Conservation (phyloP, 768 basidiomycete species). For the Hericium erinaceus region DNA sequence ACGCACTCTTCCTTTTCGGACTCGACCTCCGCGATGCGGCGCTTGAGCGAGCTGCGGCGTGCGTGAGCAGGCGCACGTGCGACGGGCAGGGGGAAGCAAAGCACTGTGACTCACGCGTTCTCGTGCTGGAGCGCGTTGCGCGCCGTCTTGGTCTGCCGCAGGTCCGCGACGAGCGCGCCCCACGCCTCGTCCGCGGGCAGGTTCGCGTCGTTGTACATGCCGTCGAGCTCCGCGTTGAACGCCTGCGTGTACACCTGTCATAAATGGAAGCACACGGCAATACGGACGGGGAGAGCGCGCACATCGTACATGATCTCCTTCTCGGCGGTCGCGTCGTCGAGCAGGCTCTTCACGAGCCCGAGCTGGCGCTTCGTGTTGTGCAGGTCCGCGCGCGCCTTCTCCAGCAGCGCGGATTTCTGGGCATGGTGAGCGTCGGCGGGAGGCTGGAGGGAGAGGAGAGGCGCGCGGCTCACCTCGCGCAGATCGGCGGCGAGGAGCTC, state of each 20-base stretch:
- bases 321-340: slow-evolving; percentile 72
- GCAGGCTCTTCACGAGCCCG: slow-evolving; percentile 68
- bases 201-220: slow-evolving; percentile 79
- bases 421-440: neutral
- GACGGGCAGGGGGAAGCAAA: neutral
- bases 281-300: slow-evolving; percentile 11
- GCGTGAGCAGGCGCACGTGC: slow-evolving; percentile 3
- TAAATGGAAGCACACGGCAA: too few relatives aligned
- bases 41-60: slow-evolving; percentile 51
- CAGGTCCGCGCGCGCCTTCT: slow-evolving; percentile 53
- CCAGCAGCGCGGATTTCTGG: slow-evolving; percentile 56
- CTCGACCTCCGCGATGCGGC: slow-evolving; percentile 60
- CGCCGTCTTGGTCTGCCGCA: slow-evolving; percentile 64
- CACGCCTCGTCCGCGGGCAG: slow-evolving; percentile 81
- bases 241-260: slow-evolving; percentile 37
- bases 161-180: slow-evolving; percentile 64
- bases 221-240: slow-evolving; percentile 90
- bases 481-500: slow-evolving; percentile 39
- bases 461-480: slow-evolving; percentile 40
- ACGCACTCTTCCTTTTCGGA: slow-evolving; percentile 75
- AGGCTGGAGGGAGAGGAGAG: neutral
- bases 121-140: slow-evolving; percentile 68
- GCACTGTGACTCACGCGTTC: slow-evolving; percentile 54
- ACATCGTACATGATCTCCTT: slow-evolving; percentile 94
- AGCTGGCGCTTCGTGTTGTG: slow-evolving; percentile 64